A percentile compares a stretch with the other conserved stretches of the same genome.
These are phyloP conservation scores for Xylaria bambusicola DNA, from an alignment of 495 filamentous ascomycete species.

Conservation along the genomic window DNA sequence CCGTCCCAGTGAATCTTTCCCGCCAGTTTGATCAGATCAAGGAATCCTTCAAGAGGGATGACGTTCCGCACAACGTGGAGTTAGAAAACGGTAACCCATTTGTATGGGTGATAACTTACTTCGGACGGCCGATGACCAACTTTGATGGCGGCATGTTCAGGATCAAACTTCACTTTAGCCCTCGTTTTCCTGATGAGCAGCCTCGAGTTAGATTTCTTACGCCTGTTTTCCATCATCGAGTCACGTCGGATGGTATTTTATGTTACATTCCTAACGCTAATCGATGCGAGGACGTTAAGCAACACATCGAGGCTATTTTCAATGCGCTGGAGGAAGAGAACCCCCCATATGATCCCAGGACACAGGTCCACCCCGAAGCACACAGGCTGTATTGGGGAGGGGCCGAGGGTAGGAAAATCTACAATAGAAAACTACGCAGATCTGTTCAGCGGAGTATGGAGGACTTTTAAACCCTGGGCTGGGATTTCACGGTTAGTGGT, in stretches of 20 bases:
- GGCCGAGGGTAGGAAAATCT: slow-evolving; percentile 74
- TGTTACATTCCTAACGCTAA: slow-evolving; percentile 71
- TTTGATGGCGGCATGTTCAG: slow-evolving; percentile 89
- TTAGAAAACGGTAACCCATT: slow-evolving; percentile 74
- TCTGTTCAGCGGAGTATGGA: slow-evolving; percentile 60
- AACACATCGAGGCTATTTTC: slow-evolving; percentile 85
- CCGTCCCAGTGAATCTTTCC: slow-evolving; percentile 77
- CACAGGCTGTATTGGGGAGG: slow-evolving; percentile 86
- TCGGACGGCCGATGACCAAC: slow-evolving; percentile 90
- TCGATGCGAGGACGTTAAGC: slow-evolving; percentile 74
- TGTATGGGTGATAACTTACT: slow-evolving; percentile 70
- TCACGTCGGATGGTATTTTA: slow-evolving; percentile 73
- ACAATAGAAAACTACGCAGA: slow-evolving; percentile 75
- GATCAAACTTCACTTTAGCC: slow-evolving; percentile 78
- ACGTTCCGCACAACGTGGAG: slow-evolving; percentile 70
- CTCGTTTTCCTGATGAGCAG: slow-evolving; percentile 89
- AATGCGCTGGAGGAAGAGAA: slow-evolving; percentile 80
- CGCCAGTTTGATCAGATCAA: slow-evolving; percentile 84
- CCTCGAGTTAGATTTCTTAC: slow-evolving; percentile 82
- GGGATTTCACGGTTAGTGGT: neutral
- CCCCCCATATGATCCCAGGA: slow-evolving; percentile 88
- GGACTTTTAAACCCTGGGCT: slow-evolving; percentile 27
- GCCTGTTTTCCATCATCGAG: slow-evolving; percentile 83
- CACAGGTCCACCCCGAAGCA: slow-evolving; percentile 84
- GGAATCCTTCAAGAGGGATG: slow-evolving; percentile 67